Base-by-base conservation (phyloP, 1,284 basidiomycete genomes). In the Hemileia vastatrix region DNA sequence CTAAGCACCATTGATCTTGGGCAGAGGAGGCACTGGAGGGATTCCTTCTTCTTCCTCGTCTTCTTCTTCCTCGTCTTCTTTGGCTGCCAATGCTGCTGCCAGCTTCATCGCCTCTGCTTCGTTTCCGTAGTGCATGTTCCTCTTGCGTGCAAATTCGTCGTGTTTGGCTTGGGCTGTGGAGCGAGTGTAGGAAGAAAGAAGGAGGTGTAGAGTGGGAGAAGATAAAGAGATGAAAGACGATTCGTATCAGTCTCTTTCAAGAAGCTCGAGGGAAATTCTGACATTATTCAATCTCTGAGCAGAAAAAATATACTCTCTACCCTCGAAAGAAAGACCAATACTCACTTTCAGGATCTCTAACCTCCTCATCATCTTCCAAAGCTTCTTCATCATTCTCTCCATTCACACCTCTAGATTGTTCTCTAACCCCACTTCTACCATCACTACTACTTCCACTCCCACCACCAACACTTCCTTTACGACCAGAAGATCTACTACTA, bases 41-140 rank as follows among this genome's bases (percentile, higher is more conserved):
- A 40, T 40, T 40, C 36, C 68, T 2, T 65, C 67, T 6, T 69
- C 68, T n/a, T n/a, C n/a, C n/a, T n/a, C n/a, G n/a, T n/a, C n/a
- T n/a, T n/a, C n/a, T n/a, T n/a, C n/a, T n/a, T 73, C 71, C n/a
- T 74, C 72, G 5, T 72, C 72, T 2, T 73, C 72, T 40, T 67
- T 67, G 3, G 66, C 65, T 2, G 67, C 67, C 4, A 74, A 65
- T 9, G 67, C 65, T 6, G 68, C 67, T 0, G 71, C 72, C 45
- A 70, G 64, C 64, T 72, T 71, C 64, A 75, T 71, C 24, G 72
- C 73, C 43, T 72, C 67, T 3, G 72, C 73, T 61, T 75, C 73
- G 54, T 75, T 72, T 13, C 73, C 73, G 55, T 75, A 75, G 53
- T 74, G 73, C 27, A 67, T 66, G 57, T 75, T 70, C 21, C 73